Evolutionary conservation across 495 filamentous ascomycete genomes (phyloP).

Genomic region (Choiromyces venosus): DNA sequence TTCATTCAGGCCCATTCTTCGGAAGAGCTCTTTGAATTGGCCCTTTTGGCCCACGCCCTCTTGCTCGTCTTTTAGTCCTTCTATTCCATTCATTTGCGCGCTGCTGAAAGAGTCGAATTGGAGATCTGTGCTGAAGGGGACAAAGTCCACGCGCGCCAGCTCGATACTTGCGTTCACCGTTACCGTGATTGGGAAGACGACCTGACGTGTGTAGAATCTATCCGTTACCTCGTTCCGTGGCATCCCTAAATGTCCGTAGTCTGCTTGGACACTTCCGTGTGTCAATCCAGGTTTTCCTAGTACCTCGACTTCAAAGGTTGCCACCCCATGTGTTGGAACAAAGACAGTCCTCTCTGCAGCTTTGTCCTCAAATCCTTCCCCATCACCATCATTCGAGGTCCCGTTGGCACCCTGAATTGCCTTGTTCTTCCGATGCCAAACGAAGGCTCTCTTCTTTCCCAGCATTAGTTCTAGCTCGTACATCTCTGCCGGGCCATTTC

Average conservation of each 20-base stretch:
- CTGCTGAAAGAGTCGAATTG: constrained; percentile 48
- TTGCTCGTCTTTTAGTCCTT: constrained; percentile 29
- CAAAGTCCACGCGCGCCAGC: constrained; percentile 67
- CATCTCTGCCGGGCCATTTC: constrained; percentile 67
- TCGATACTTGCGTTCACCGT: constrained; percentile 90
- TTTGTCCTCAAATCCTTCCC: not conserved
- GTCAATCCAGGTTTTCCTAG: constrained; percentile 79
- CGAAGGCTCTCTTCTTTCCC: constrained; percentile 66
- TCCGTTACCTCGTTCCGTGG: constrained; percentile 56
- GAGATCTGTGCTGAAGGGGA: constrained; percentile 59
- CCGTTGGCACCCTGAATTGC: not conserved
- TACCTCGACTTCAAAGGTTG: constrained; percentile 75
- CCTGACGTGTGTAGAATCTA: constrained; percentile 75
- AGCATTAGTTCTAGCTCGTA: constrained; percentile 80
- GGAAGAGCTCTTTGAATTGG: constrained; percentile 39
- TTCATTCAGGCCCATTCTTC: constrained; percentile 30
- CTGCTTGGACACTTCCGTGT: constrained; percentile 72
- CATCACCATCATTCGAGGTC: not conserved
- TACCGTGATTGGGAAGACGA: constrained; percentile 73
- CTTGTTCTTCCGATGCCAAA: constrained; percentile 52
- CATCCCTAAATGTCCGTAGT: constrained; percentile 58
- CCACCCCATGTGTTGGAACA: constrained; percentile 63
- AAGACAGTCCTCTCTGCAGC: constrained; percentile 43
- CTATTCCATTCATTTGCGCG: constrained; percentile 21
- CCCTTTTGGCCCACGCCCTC: constrained; percentile 37